Evolutionary conservation across 2,329 filamentous ascomycete species (phyloP).

Genomic region (Claviceps purpurea): DNA sequence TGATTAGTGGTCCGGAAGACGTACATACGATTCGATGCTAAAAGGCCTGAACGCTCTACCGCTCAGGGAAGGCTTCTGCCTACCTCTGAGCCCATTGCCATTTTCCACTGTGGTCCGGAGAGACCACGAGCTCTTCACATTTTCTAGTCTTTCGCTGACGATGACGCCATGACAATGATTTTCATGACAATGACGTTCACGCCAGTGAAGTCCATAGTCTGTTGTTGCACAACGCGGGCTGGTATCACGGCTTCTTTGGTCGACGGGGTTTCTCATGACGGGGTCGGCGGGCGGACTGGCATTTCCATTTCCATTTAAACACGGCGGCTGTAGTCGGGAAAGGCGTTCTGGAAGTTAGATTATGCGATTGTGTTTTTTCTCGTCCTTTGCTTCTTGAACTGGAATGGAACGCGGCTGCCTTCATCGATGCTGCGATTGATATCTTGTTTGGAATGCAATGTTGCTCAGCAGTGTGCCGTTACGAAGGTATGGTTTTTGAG

Average conservation of each 20-base stretch:
- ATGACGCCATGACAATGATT: too few species aligned
- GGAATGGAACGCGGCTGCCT: background rate
- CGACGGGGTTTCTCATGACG: background rate
- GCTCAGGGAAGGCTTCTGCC: background rate
- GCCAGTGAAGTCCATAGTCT: background rate
- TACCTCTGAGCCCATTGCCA: background rate
- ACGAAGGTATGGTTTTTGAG: background rate
- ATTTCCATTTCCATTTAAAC: conserved; percentile 5
- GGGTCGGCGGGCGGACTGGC: background rate
- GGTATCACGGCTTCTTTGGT: background rate
- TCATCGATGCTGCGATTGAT: conserved; percentile 3
- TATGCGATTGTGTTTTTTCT: background rate
- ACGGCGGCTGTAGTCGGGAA: conserved; percentile 8
- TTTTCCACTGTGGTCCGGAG: background rate
- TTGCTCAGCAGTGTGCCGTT: background rate
- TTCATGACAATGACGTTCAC: too few species aligned
- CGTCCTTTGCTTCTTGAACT: background rate
- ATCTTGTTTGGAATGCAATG: conserved; percentile 2
- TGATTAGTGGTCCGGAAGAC: conserved; percentile 16
- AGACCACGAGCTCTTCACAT: background rate
- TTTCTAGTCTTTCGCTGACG: background rate
- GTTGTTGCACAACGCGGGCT: background rate
- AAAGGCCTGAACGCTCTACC: conserved; percentile 13
- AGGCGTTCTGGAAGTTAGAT: conserved; percentile 9
- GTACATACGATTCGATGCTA: conserved; percentile 8